Base-by-base conservation (phyloP, 2,329 filamentous ascomycete species). In the Macroventuria anomochaeta region DNA sequence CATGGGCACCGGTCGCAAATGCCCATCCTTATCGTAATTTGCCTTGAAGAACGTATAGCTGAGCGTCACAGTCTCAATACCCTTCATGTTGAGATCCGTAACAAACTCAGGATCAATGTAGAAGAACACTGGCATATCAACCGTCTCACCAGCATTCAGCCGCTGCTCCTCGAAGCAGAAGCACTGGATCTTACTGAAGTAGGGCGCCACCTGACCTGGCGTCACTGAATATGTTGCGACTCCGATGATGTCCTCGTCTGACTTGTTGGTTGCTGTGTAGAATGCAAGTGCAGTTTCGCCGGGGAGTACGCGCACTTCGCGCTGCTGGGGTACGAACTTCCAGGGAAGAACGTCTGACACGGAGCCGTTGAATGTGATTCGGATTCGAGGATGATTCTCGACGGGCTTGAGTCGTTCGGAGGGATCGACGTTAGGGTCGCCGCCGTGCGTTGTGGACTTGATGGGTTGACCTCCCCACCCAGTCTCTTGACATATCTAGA, bases 81-180 rank as follows among this genome's bases (percentile, higher is more conserved):
- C 90, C 76, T 85, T 90, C 93, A 97, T 97, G 61, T 89, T 93
- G 44, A 93, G 80, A 75, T 99, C 95, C 64, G 89, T 93, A 54
- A 93, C 82, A 78, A 99, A 88, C 71, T 97, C 95, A 0, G 95
- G 95, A 71, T 99, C 95, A 62, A 99, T 89, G 76, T 97, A 99
- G 78, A 99, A 99, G 77, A 99, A 99, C 0, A 99, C 96, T 0
- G 95, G 96, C 96, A 99, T 99, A 75, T 99, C 95, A 47, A 99
- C 95, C 37, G 92, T 95, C 82, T 99, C 96, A 37, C 93, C 93
- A 5, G 93, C 93, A 72, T 95, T 93, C 62, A 99, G 77, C 57
- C 96, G 84, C 82, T 99, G 95, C 74, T 83, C 93, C 79, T 99
- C 95, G 69, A 99, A 99, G 76, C 95, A 99, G 77, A 99, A 99